Evolutionary conservation across 1,139 yeast genomes (phyloP).

Genomic region (Diutina sp.): DNA sequence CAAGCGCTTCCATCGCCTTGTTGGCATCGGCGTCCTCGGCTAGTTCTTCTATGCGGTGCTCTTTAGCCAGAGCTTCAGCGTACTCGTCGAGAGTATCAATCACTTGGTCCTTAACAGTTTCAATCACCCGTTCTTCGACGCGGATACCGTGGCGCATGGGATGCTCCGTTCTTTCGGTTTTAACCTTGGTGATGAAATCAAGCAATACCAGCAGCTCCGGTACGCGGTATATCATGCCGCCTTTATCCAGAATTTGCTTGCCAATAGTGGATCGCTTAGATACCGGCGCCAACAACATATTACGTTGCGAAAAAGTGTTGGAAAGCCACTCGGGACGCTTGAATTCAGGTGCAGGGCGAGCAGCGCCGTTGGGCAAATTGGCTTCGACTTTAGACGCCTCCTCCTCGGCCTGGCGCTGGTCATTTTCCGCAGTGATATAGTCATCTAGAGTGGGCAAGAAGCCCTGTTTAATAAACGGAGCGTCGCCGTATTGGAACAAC

Average conservation of each 20-base stretch:
- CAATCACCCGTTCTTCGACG: background rate
- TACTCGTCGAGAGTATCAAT: too few species aligned
- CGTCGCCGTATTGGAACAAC: background rate
- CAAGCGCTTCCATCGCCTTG: background rate
- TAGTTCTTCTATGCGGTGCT: background rate
- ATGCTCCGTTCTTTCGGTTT: background rate
- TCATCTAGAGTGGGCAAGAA: background rate
- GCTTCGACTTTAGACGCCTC: background rate
- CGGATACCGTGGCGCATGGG: background rate
- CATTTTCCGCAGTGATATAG: background rate
- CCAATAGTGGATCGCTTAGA: background rate
- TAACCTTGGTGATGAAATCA: constrained; percentile 1
- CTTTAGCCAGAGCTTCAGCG: background rate
- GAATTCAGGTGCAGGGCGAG: background rate
- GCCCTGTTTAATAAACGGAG: background rate
- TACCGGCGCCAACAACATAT: background rate
- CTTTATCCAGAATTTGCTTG: background rate
- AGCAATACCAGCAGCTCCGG: background rate
- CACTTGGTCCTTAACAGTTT: background rate
- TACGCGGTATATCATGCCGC: background rate
- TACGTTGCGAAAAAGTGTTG: background rate
- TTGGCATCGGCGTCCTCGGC: background rate
- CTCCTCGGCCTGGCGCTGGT: background rate
- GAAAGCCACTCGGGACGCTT: background rate
- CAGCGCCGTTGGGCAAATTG: background rate